These are phyloP conservation scores for Suillus weaverae DNA, from an alignment of 768 basidiomycete genomes.

Conservation along the genomic window DNA sequence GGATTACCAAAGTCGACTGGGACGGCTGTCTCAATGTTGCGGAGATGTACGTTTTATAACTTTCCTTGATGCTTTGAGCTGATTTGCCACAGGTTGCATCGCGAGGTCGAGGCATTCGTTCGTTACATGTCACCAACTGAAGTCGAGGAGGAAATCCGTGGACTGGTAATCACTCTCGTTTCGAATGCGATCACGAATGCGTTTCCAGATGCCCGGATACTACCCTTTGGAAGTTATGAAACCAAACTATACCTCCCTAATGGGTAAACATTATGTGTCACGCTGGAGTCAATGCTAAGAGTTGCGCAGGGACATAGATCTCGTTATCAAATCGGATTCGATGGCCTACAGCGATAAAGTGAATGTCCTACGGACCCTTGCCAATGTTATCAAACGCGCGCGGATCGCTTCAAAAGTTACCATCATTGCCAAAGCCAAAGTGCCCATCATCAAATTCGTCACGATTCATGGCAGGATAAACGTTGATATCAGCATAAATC, in stretches of 20 bases:
- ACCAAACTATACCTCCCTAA: slow-evolving; percentile 92
- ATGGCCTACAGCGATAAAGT: slow-evolving; percentile 74
- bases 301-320: slow-evolving; percentile 81
- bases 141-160: slow-evolving; percentile 82
- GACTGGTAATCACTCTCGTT: slow-evolving; percentile 70
- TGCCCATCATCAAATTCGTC: slow-evolving; percentile 95
- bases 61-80: slow-evolving; percentile 12
- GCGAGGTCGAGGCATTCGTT: slow-evolving; percentile 83
- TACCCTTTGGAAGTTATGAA: slow-evolving; percentile 90
- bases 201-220: slow-evolving; percentile 79
- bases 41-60: slow-evolving; percentile 65
- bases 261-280: slow-evolving; percentile 57
- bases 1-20: slow-evolving; percentile 73
- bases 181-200: slow-evolving; percentile 57
- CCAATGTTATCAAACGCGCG: slow-evolving; percentile 71
- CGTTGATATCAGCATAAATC: slow-evolving; percentile 94
- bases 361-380: slow-evolving; percentile 72
- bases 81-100: slow-evolving; percentile 62
- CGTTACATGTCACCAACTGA: slow-evolving; percentile 85
- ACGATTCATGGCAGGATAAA: slow-evolving; percentile 79
- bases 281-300: slow-evolving; percentile 17
- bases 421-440: slow-evolving; percentile 90
- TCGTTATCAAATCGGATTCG: slow-evolving; percentile 79
- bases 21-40: slow-evolving; percentile 73
- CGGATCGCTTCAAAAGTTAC: slow-evolving; percentile 79